These are phyloP conservation scores for Tothia fuscella DNA, from an alignment of 2,329 filamentous ascomycete genomes.

Conservation along the genomic window DNA sequence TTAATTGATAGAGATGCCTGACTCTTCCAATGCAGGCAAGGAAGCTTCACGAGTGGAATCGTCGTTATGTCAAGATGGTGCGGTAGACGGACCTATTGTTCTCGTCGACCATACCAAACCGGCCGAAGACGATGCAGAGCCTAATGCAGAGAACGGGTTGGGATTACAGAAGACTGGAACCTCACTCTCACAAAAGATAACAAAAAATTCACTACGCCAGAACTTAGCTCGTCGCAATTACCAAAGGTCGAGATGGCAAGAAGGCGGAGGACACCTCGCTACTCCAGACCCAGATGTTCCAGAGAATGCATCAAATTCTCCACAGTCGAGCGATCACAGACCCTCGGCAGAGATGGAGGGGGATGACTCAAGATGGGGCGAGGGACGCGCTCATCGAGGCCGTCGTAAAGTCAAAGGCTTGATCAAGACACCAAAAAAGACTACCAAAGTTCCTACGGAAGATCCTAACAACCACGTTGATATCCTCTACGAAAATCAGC, in stretches of 20 bases:
- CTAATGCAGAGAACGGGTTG: background rate
- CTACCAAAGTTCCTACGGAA: constrained; percentile 9
- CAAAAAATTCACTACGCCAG: constrained; percentile 4
- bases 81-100: too few relatives aligned
- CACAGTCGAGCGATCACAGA: background rate
- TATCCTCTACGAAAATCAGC: constrained; percentile 89
- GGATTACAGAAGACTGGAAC: too few relatives aligned
- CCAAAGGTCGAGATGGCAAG: constrained; percentile 6
- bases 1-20: too few relatives aligned
- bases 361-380: constrained; percentile 13
- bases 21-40: too few relatives aligned
- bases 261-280: constrained; percentile 6
- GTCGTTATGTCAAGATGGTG: too few relatives aligned
- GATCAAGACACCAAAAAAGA: constrained; percentile 17
- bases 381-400: constrained; percentile 5
- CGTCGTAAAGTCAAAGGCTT: constrained; percentile 18
- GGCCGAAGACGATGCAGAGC: constrained; percentile 4
- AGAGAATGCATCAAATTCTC: background rate
- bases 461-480: constrained; percentile 40
- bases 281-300: background rate
- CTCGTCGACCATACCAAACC: constrained; percentile 11
- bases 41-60: too few relatives aligned
- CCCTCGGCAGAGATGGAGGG: too few relatives aligned
- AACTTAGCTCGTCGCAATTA: constrained; percentile 5
- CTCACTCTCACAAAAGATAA: constrained; percentile 8